These are phyloP conservation scores for Clarireedia homoeocarpa DNA, from an alignment of 2,329 filamentous ascomycete genomes.

Conservation along the genomic window DNA sequence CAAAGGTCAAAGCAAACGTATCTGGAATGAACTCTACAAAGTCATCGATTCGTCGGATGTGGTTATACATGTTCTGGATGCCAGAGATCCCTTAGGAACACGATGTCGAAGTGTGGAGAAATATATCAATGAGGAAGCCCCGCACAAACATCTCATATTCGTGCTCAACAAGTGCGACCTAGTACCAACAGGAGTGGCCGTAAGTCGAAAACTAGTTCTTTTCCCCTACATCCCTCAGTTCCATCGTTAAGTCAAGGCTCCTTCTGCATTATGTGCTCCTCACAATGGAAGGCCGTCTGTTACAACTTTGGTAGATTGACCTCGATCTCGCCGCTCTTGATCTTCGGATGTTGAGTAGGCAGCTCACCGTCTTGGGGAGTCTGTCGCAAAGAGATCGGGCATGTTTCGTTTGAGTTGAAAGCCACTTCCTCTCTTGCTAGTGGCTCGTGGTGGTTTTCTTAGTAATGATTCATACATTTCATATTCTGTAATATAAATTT, in stretches of 20 bases:
- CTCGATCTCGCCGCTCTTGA: conserved; percentile 55
- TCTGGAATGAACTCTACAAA: conserved; percentile 95
- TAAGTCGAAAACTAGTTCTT: conserved; percentile 52
- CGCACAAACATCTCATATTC: conserved; percentile 91
- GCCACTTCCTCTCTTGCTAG: conserved; percentile 56
- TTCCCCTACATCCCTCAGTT: conserved; percentile 16
- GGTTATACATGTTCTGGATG: conserved; percentile 88
- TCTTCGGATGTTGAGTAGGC: conserved; percentile 62
- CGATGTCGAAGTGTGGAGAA: conserved; percentile 87
- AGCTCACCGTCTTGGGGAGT: conserved; percentile 79
- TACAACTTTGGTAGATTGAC: conserved; percentile 98
- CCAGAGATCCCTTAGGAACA: conserved; percentile 82
- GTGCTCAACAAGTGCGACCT: conserved; percentile 88
- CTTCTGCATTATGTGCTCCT: conserved; percentile 54
- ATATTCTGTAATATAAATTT: neutral
- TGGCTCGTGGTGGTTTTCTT: conserved; percentile 79
- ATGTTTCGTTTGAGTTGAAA: conserved; percentile 99
- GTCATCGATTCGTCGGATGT: conserved; percentile 95
- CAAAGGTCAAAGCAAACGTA: conserved; percentile 91
- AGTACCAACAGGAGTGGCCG: conserved; percentile 84
- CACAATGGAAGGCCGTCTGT: conserved; percentile 81
- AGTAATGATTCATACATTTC: conserved; percentile 93
- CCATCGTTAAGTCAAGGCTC: conserved; percentile 81
- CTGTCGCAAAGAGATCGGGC: conserved; percentile 57
- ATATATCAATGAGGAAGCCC: conserved; percentile 85